A percentile compares a stretch with the other conserved stretches of the same genome.
Conservation (phyloP, 2,329 filamentous ascomycete genomes). For the Zasmidium cellare region DNA sequence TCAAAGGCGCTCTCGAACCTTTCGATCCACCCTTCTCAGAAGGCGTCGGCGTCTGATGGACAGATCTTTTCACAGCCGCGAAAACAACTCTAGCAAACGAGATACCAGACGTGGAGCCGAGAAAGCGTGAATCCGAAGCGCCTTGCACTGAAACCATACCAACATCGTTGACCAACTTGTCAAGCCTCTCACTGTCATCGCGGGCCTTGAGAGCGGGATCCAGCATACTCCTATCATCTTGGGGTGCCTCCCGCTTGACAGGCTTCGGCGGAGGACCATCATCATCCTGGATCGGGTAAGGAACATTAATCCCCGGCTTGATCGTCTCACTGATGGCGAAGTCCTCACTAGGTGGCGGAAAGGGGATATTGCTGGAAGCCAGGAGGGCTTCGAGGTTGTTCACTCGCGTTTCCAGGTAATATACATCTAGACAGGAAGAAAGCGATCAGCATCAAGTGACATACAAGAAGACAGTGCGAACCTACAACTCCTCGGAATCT, state of each 20-base stretch:
- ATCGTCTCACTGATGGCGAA: constrained; percentile 52
- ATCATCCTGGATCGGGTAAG: constrained; percentile 31
- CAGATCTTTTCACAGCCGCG: constrained; percentile 81
- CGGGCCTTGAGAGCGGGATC: constrained; percentile 41
- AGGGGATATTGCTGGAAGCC: constrained; percentile 66
- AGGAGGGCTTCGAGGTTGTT: constrained; percentile 79
- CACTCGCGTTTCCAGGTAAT: constrained; percentile 86
- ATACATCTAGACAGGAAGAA: constrained; percentile 59
- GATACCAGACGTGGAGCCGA: constrained; percentile 85
- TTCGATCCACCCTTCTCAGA: constrained; percentile 61
- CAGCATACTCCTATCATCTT: constrained; percentile 8
- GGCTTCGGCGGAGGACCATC: constrained; percentile 8
- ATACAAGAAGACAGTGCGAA: background rate
- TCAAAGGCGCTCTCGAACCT: constrained; percentile 57
- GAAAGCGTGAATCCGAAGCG: constrained; percentile 72
- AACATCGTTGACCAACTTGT: constrained; percentile 68
- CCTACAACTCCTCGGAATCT: constrained; percentile 73
- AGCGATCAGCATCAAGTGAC: background rate
- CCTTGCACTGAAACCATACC: constrained; percentile 75
- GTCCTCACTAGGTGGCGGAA: constrained; percentile 65
- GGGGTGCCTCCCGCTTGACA: constrained; percentile 1
- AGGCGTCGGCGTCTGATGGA: constrained; percentile 53
- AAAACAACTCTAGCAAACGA: constrained; percentile 94
- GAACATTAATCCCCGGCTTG: constrained; percentile 38
- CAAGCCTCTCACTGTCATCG: constrained; percentile 61